A percentile compares a stretch with the other conserved stretches of the same genome.
These are phyloP conservation scores for Solanum rostratum DNA, from an alignment of 257 asterid genomes.

Conservation along the genomic window DNA sequence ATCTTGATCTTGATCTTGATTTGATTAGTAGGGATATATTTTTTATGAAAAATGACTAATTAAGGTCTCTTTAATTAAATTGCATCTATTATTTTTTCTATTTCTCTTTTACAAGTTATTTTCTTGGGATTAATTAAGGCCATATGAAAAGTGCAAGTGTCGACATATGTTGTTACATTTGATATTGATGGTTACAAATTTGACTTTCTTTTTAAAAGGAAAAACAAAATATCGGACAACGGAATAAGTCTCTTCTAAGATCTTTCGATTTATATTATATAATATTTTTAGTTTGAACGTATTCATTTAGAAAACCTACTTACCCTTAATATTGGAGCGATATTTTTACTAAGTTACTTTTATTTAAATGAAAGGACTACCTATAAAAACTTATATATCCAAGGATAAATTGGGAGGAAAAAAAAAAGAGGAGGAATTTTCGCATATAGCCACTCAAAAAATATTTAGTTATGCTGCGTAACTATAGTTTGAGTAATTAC, in stretches of 20 bases:
- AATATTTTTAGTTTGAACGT: neutral
- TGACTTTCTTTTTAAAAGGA: neutral
- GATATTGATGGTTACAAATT: neutral
- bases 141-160: neutral
- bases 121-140: neutral
- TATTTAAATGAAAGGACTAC: neutral
- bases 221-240: neutral
- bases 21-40: neutral
- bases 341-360: neutral
- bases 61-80: neutral
- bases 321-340: neutral
- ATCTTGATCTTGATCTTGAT: neutral
- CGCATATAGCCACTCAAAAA: too few species aligned
- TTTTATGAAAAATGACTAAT: neutral
- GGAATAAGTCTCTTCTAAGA: neutral
- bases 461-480: too few species aligned
- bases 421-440: too few species aligned
- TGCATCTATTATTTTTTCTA: neutral
- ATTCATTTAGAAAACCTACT: neutral
- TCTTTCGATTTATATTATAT: neutral
- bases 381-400: too few species aligned
- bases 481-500: too few species aligned
- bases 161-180: neutral
- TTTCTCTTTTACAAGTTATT: neutral
- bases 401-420: neutral